Percentiles rank a stretch among this genome's conserved stretches.
phyloP scores from a whole-genome alignment of 1,284 basidiomycete genomes.

The Ceratobasidium sp. region DNA sequence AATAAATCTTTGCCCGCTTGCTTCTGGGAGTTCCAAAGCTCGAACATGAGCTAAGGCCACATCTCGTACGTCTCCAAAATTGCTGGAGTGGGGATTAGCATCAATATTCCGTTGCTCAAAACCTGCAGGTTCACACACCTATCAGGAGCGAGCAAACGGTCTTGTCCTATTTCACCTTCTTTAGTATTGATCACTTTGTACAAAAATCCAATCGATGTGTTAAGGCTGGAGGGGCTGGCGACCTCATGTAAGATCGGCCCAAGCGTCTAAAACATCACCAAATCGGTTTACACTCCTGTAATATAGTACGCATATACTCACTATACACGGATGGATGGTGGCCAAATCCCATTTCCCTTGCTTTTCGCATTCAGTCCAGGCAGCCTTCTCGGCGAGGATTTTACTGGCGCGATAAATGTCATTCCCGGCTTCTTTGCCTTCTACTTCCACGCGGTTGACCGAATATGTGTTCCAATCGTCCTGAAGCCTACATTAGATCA shows the following conservation, averaged over 20 bases:
- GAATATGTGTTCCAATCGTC: slow-evolving; percentile 76
- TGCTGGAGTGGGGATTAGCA: background rate
- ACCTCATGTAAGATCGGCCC: slow-evolving; percentile 54
- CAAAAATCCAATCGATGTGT: slow-evolving; percentile 32
- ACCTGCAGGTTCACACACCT: slow-evolving; percentile 28
- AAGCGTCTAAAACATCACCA: slow-evolving; percentile 54
- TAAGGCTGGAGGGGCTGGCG: slow-evolving; percentile 27
- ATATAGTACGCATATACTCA: slow-evolving; percentile 44
- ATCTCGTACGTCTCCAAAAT: slow-evolving; percentile 71
- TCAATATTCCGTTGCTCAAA: background rate
- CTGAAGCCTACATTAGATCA: slow-evolving; percentile 49
- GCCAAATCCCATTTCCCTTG: slow-evolving; percentile 61
- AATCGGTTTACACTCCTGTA: too few relatives aligned
- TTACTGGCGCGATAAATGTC: slow-evolving; percentile 73
- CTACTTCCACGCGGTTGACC: slow-evolving; percentile 66
- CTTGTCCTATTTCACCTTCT: slow-evolving; percentile 21
- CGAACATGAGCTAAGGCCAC: slow-evolving; percentile 70
- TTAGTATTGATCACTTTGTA: slow-evolving; percentile 13
- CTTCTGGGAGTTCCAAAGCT: slow-evolving; percentile 68
- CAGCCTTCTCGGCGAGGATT: slow-evolving; percentile 75
- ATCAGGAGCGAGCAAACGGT: slow-evolving; percentile 29
- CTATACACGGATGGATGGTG: slow-evolving; percentile 54
- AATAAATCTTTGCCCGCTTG: slow-evolving; percentile 73
- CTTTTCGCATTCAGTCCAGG: slow-evolving; percentile 71
- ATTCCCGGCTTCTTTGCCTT: slow-evolving; percentile 63